Conservation (phyloP, 805 yeast genomes). For the Spathaspora girioi region DNA sequence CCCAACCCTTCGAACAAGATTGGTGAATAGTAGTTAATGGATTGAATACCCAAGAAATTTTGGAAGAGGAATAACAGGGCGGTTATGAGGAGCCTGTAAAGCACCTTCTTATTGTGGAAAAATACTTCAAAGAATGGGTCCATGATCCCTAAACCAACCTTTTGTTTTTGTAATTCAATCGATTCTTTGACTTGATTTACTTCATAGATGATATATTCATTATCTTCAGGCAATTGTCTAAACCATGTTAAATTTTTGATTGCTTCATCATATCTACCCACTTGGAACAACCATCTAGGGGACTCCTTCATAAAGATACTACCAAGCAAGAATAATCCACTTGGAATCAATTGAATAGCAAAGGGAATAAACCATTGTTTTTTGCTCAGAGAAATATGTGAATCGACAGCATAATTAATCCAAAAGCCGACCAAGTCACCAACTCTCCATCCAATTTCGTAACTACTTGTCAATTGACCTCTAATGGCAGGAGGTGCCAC, state of each 20-base stretch:
- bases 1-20: slow-evolving; percentile 32
- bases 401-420: slow-evolving; percentile 31
- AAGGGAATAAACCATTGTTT: slow-evolving; percentile 39
- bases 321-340: slow-evolving; percentile 31
- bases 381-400: slow-evolving; percentile 19
- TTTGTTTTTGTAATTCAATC: slow-evolving; percentile 23
- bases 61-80: slow-evolving; percentile 32
- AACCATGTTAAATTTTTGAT: slow-evolving; percentile 32
- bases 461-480: slow-evolving; percentile 27
- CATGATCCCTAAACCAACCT: slow-evolving; percentile 30
- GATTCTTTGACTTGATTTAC: slow-evolving; percentile 33
- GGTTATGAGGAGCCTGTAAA: slow-evolving; percentile 28
- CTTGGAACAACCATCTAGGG: slow-evolving; percentile 35
- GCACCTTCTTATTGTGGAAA: slow-evolving; percentile 19
- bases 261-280: slow-evolving; percentile 27
- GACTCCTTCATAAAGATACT: slow-evolving; percentile 30
- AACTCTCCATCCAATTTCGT: slow-evolving; percentile 37
- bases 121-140: slow-evolving; percentile 33
- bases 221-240: slow-evolving; percentile 28
- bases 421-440: slow-evolving; percentile 39
- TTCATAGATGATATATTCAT: slow-evolving; percentile 33
- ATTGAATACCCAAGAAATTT: slow-evolving; percentile 38
- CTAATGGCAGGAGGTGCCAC: slow-evolving; percentile 34
- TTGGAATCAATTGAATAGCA: slow-evolving; percentile 36
- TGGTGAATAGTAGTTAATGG: slow-evolving; percentile 38